Evolutionary conservation across 805 yeast species (phyloP).

Genomic region (Schizosaccharomyces lindneri): DNA sequence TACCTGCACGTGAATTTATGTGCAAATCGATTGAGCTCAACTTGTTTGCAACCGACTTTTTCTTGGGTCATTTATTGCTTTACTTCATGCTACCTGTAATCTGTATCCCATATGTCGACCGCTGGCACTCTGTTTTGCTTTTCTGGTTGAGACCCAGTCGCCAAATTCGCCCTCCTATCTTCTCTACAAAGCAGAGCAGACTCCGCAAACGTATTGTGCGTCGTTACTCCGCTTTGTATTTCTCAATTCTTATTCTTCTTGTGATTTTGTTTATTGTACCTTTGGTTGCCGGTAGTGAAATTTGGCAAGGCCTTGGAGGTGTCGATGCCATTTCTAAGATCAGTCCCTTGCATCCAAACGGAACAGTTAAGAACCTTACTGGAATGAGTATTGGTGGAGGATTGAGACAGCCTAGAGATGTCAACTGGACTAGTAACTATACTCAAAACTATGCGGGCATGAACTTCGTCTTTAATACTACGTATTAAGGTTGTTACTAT

Average conservation of each 20-base stretch:
- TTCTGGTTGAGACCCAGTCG: slow-evolving; percentile 96
- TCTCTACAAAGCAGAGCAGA: slow-evolving; percentile 85
- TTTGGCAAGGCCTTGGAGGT: not conserved
- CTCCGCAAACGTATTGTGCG: slow-evolving; percentile 93
- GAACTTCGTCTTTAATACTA: not conserved
- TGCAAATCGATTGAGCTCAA: slow-evolving; percentile 88
- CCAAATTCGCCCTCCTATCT: slow-evolving; percentile 94
- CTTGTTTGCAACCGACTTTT: slow-evolving; percentile 88
- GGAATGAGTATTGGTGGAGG: not conserved
- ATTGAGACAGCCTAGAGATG: not conserved
- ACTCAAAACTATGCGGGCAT: not conserved
- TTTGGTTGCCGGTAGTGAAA: slow-evolving; percentile 28
- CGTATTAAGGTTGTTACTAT: not conserved
- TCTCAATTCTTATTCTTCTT: slow-evolving; percentile 41
- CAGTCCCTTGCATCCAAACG: not conserved
- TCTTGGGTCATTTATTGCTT: slow-evolving; percentile 70
- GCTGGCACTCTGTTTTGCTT: slow-evolving; percentile 93
- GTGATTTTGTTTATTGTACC: slow-evolving; percentile 70
- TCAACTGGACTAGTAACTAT: not conserved
- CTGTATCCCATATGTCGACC: slow-evolving; percentile 67
- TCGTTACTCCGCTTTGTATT: slow-evolving; percentile 68
- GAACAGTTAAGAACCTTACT: not conserved
- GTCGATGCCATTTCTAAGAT: not conserved
- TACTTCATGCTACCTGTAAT: slow-evolving; percentile 76
- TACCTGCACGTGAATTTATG: slow-evolving; percentile 82